Percentiles rank a stretch among this genome's conserved stretches.
Evolutionary conservation across 768 basidiomycete genomes (phyloP).

Genomic region (Mycena rebaudengoi): DNA sequence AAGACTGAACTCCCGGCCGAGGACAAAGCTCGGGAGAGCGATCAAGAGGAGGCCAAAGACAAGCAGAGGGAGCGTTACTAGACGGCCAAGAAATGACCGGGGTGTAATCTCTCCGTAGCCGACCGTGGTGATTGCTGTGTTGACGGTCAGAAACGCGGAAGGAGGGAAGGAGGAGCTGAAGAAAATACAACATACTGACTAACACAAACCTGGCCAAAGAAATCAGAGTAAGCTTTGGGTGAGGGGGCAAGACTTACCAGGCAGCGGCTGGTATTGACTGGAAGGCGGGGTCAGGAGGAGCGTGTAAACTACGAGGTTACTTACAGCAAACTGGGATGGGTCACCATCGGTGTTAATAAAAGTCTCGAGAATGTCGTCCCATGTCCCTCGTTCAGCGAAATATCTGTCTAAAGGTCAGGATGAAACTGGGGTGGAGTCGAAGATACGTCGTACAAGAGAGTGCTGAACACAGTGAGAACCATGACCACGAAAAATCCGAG

Average conservation of each 20-base stretch:
- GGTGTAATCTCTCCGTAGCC: conserved; percentile 95
- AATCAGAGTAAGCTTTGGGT: background rate
- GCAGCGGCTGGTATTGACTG: conserved; percentile 78
- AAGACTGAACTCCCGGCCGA: conserved; percentile 89
- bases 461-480: conserved; percentile 89
- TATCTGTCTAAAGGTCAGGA: conserved; percentile 55
- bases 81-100: conserved; percentile 84
- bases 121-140: conserved; percentile 84
- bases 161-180: background rate
- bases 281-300: background rate
- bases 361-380: conserved; percentile 81
- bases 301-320: conserved; percentile 26
- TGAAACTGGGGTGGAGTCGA: background rate
- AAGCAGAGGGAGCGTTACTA: conserved; percentile 87
- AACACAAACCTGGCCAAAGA: conserved; percentile 65
- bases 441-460: conserved; percentile 65
- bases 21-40: conserved; percentile 90
- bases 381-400: conserved; percentile 90
- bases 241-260: conserved; percentile 69
- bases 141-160: conserved; percentile 5
- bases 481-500: conserved; percentile 90
- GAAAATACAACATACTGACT: conserved; percentile 75
- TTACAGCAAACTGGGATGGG: conserved; percentile 78
- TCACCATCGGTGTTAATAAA: conserved; percentile 90
- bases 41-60: conserved; percentile 89